These are phyloP conservation scores for Globisporangium irregulare DNA, from an alignment of 352 stramenopile species.

Conservation along the genomic window DNA sequence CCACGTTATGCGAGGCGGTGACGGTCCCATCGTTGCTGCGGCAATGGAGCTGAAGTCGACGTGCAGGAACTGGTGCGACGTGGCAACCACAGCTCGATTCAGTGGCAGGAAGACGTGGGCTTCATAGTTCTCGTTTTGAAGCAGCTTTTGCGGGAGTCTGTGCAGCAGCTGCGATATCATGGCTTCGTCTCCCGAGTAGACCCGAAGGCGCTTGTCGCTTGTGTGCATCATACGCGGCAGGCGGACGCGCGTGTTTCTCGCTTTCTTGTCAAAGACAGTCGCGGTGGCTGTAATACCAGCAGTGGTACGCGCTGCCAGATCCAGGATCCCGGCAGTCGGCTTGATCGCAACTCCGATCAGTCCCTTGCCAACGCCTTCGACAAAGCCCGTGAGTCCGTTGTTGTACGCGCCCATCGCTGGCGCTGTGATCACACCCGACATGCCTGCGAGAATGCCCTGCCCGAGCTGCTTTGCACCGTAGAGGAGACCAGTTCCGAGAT, in stretches of 20 bases:
- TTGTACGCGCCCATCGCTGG: constrained; percentile 88
- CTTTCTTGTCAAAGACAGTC: constrained; percentile 78
- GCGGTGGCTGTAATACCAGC: constrained; percentile 84
- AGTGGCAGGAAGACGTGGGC: constrained; percentile 66
- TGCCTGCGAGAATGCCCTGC: constrained; percentile 85
- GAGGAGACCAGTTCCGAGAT: constrained; percentile 79
- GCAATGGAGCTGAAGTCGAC: constrained; percentile 40
- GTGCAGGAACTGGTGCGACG: constrained; percentile 70
- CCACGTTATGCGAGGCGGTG: constrained; percentile 39
- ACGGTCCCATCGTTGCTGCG: constrained; percentile 18
- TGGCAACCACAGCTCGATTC: constrained; percentile 66
- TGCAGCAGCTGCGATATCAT: constrained; percentile 62
- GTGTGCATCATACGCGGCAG: constrained; percentile 79
- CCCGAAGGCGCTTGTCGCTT: constrained; percentile 68
- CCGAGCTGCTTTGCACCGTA: constrained; percentile 90
- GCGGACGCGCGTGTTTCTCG: constrained; percentile 54
- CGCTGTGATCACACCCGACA: constrained; percentile 91
- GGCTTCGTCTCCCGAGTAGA: constrained; percentile 75
- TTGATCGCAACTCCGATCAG: constrained; percentile 89
- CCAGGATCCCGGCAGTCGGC: constrained; percentile 80
- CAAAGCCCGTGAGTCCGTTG: constrained; percentile 87
- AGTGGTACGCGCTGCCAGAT: constrained; percentile 73
- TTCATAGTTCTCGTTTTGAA: constrained; percentile 79
- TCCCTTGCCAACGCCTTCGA: constrained; percentile 86
- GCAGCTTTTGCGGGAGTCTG: constrained; percentile 47